phyloP scores from a whole-genome alignment of 2,329 filamentous ascomycete genomes.

The Thermothelomyces thermophilus region DNA sequence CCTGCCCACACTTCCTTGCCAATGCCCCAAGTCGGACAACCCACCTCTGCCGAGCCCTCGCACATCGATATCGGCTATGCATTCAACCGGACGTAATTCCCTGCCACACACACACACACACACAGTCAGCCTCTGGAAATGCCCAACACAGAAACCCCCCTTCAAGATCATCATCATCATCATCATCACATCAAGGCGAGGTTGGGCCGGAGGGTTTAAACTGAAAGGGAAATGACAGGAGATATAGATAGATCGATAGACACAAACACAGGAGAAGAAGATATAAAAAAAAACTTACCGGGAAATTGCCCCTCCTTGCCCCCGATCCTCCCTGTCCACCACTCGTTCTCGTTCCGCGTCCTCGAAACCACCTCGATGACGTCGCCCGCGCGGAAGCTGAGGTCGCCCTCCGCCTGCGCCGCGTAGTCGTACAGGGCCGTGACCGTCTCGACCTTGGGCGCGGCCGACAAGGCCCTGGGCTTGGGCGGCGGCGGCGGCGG shows the following conservation, averaged over 20 bases:
- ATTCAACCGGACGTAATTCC: constrained; percentile 11
- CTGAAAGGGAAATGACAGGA: too few species aligned
- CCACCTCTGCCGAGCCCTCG: too few species aligned
- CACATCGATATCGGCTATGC: constrained; percentile 2
- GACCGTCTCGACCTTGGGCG: constrained; percentile 58
- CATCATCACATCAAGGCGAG: too few species aligned
- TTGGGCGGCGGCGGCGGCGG: constrained; percentile 33
- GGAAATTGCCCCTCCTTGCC: constrained; percentile 89
- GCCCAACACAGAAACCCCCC: too few species aligned
- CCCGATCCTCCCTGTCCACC: constrained; percentile 82
- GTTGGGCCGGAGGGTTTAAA: too few species aligned
- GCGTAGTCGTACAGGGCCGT: constrained; percentile 95
- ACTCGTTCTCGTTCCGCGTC: constrained; percentile 91
- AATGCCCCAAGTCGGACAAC: too few species aligned
- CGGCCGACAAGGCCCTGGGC: constrained; percentile 61
- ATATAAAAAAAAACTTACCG: constrained; percentile 52
- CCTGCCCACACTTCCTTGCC: too few species aligned
- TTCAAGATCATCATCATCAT: too few species aligned
- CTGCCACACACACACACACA: too few species aligned
- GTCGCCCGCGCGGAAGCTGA: constrained; percentile 85
- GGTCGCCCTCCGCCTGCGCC: constrained; percentile 86
- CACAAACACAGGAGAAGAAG: background rate
- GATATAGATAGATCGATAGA: too few species aligned
- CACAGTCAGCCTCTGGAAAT: too few species aligned
- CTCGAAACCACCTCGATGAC: constrained; percentile 79